phyloP scores from a whole-genome alignment of 257 asterid species.

The Cynanchum wilfordii region DNA sequence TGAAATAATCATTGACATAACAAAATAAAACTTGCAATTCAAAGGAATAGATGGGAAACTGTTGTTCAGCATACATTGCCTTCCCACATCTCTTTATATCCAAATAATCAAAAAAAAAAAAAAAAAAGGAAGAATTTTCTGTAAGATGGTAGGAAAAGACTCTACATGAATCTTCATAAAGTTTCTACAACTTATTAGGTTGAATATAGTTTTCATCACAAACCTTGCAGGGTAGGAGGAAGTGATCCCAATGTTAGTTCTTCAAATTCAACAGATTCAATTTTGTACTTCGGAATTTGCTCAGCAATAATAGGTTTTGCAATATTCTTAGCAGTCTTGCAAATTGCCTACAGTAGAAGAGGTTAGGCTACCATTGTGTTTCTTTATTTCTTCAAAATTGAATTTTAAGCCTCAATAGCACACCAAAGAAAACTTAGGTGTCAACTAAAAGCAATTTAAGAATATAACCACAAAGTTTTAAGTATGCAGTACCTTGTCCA shows the following conservation, averaged over 20 bases:
- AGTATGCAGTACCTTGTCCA: conserved; percentile 68
- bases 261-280: conserved; percentile 45
- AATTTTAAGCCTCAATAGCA: neutral
- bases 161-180: neutral
- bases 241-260: conserved; percentile 40
- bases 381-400: neutral
- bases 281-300: conserved; percentile 46
- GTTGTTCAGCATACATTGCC: neutral
- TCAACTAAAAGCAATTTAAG: conserved; percentile 9
- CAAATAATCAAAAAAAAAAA: neutral
- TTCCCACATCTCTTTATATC: neutral
- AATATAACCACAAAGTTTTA: neutral
- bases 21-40: neutral
- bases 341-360: conserved; percentile 35
- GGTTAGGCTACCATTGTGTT: conserved; percentile 1
- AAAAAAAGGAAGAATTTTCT: neutral
- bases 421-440: neutral
- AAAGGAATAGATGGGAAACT: too few species aligned
- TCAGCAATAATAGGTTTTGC: conserved; percentile 43
- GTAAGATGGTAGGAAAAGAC: neutral
- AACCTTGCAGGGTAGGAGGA: conserved; percentile 56
- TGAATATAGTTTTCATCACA: neutral
- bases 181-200: neutral
- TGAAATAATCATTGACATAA: neutral
- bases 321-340: conserved; percentile 41